Evolutionary conservation across 495 filamentous ascomycete species (phyloP).

Genomic region (Neohortaea acidophila): DNA sequence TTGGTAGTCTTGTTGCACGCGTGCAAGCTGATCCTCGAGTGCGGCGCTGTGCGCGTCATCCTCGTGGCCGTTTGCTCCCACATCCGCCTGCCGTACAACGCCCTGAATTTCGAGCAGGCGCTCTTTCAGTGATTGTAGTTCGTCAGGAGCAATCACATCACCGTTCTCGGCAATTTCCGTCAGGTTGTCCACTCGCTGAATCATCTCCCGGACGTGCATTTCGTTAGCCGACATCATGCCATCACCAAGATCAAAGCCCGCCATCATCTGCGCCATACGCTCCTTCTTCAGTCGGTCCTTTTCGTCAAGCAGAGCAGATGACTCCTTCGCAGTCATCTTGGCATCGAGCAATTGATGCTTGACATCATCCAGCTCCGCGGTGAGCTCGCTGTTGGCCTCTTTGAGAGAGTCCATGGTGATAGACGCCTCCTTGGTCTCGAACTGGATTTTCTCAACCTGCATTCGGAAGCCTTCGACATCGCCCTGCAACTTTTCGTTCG

Average conservation of each 20-base stretch:
- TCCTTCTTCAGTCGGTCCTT: conserved; percentile 98
- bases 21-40: conserved; percentile 56
- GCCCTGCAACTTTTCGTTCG: conserved; percentile 68
- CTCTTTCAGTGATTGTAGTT: conserved; percentile 57
- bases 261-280: conserved; percentile 99
- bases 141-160: conserved; percentile 66
- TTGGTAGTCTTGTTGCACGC: conserved; percentile 67
- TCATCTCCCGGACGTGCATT: conserved; percentile 60
- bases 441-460: conserved; percentile 86
- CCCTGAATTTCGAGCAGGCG: conserved; percentile 78
- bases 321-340: conserved; percentile 90
- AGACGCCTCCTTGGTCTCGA: conserved; percentile 87
- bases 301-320: conserved; percentile 70
- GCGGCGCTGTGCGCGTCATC: conserved; percentile 48
- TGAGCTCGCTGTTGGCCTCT: conserved; percentile 87
- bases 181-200: conserved; percentile 64
- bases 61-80: conserved; percentile 50
- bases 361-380: conserved; percentile 77
- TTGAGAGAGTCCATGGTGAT: conserved; percentile 97
- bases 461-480: conserved; percentile 87
- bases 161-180: conserved; percentile 60
- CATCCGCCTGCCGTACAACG: conserved; percentile 81
- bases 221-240: conserved; percentile 89
- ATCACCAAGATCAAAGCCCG: conserved; percentile 80
- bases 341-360: conserved; percentile 94